These are phyloP conservation scores for Kernera saxatilis DNA, from an alignment of 345 rosid genomes.

Conservation along the genomic window DNA sequence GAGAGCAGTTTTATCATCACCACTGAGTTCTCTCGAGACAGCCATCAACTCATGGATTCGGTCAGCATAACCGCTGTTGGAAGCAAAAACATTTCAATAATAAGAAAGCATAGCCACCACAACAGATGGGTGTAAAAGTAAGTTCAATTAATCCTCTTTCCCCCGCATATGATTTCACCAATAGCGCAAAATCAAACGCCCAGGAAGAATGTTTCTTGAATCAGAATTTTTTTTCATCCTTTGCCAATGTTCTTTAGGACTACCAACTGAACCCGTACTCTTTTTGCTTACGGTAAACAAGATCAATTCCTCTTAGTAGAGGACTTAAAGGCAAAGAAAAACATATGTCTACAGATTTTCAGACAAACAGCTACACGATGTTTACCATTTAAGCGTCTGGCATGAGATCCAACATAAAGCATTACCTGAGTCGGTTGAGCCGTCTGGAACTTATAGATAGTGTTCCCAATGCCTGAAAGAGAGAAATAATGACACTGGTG, in stretches of 20 bases:
- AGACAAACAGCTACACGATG: background rate
- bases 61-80: constrained; percentile 90
- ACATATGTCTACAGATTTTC: background rate
- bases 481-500: constrained; percentile 86
- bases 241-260: background rate
- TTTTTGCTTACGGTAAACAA: background rate
- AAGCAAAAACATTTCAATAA: constrained; percentile 13
- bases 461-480: constrained; percentile 89
- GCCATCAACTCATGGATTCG: constrained; percentile 88
- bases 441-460: constrained; percentile 90
- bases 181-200: background rate
- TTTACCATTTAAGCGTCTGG: background rate
- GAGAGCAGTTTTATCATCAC: constrained; percentile 49
- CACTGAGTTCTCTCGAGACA: constrained; percentile 79
- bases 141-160: background rate
- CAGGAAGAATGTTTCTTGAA: background rate
- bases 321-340: background rate
- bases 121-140: background rate
- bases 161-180: background rate
- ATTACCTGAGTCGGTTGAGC: constrained; percentile 93
- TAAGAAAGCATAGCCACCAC: constrained; percentile 5
- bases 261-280: background rate
- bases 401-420: constrained; percentile 11
- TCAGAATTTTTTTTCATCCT: background rate
- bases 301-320: background rate